phyloP scores from a whole-genome alignment of 306 rosid genomes.

The Senna tora region DNA sequence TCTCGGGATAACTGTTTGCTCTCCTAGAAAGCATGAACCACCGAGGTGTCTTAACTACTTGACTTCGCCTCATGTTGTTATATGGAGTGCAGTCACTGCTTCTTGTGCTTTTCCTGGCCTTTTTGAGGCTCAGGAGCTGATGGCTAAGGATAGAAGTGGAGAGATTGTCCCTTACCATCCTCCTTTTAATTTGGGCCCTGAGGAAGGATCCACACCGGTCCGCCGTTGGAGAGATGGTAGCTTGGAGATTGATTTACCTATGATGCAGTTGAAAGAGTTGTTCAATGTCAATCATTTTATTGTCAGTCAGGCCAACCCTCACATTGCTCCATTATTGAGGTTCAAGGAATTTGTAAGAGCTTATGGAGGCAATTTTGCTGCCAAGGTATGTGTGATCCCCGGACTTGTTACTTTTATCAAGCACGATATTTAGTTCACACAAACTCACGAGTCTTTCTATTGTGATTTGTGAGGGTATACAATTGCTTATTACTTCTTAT shows the following conservation, averaged over 20 bases:
- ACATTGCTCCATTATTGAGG: conserved; percentile 89
- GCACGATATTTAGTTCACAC: conserved; percentile 1
- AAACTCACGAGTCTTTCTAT: conserved; percentile 5
- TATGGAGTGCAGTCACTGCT: conserved; percentile 99
- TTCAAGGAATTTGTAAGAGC: conserved; percentile 87
- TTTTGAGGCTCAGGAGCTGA: conserved; percentile 96
- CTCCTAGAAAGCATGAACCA: conserved; percentile 96
- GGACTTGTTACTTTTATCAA: conserved; percentile 20
- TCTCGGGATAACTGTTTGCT: conserved; percentile 96
- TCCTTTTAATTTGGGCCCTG: conserved; percentile 89
- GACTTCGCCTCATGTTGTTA: conserved; percentile 97
- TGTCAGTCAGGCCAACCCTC: conserved; percentile 98
- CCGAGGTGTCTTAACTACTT: conserved; percentile 98
- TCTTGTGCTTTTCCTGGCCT: conserved; percentile 99
- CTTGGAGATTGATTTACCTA: conserved; percentile 93
- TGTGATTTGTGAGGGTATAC: conserved; percentile 4
- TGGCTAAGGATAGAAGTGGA: conserved; percentile 97
- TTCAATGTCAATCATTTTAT: conserved; percentile 96
- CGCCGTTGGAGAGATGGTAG: conserved; percentile 99
- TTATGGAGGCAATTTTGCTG: conserved; percentile 90
- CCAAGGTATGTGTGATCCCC: conserved; percentile 67
- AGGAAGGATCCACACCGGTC: conserved; percentile 73
- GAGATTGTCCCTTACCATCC: conserved; percentile 97
- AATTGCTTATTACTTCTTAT: conserved; percentile 12
- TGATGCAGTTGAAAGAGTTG: conserved; percentile 94